phyloP scores from a whole-genome alignment of 805 yeast species.

The Priceomyces haplophilus region DNA sequence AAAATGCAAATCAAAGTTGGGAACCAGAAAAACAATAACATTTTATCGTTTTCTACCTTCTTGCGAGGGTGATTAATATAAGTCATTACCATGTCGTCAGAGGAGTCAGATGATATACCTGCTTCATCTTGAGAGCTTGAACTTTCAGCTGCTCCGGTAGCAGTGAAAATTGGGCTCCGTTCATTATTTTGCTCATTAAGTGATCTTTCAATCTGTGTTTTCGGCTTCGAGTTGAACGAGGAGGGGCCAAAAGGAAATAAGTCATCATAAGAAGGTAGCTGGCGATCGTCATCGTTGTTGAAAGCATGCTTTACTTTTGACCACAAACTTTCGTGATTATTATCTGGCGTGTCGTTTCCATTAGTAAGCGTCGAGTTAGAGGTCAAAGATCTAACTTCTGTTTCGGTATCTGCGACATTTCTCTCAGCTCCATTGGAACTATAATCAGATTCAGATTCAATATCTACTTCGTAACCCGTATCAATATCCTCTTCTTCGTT shows the following conservation, averaged over 20 bases:
- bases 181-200: constrained; percentile 21
- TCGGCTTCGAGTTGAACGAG: constrained; percentile 27
- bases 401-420: not conserved
- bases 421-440: constrained; percentile 1
- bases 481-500: constrained; percentile 20
- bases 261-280: constrained; percentile 71
- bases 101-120: constrained; percentile 38
- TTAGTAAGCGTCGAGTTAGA: constrained; percentile 4
- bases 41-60: constrained; percentile 66
- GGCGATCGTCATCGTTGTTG: constrained; percentile 30
- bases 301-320: constrained; percentile 43
- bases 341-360: constrained; percentile 2
- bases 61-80: constrained; percentile 44
- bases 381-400: constrained; percentile 1
- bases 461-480: constrained; percentile 8
- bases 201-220: constrained; percentile 29
- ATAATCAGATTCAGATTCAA: constrained; percentile 1
- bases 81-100: constrained; percentile 43
- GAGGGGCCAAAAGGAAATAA: constrained; percentile 57
- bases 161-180: constrained; percentile 4
- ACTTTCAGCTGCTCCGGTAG: constrained; percentile 6
- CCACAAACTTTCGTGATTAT: constrained; percentile 31
- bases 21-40: constrained; percentile 88
- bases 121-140: constrained; percentile 23
- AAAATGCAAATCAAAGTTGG: constrained; percentile 65